phyloP scores from a whole-genome alignment of 2,329 filamentous ascomycete genomes.

The Hirsutella rhossiliensis region DNA sequence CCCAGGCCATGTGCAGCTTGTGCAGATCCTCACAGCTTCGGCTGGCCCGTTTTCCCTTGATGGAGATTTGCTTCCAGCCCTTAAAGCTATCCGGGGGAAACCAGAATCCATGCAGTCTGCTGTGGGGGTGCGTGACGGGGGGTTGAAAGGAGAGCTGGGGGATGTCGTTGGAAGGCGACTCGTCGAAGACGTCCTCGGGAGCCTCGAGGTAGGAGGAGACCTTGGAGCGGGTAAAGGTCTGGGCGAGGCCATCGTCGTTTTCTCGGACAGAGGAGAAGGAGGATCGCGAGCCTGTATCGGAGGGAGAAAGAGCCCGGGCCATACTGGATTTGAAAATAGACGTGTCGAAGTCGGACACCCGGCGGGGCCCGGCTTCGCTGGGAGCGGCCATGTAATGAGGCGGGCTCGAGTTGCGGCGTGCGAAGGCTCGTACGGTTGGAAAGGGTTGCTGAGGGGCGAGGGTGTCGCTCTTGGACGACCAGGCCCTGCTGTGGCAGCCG shows the following conservation, averaged over 20 bases:
- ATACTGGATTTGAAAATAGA: constrained; percentile 24
- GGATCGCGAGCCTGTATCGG: constrained; percentile 31
- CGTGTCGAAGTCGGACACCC: constrained; percentile 20
- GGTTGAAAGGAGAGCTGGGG: constrained; percentile 34
- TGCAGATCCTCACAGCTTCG: constrained; percentile 50
- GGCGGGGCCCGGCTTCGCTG: constrained; percentile 14
- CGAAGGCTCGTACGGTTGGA: no score
- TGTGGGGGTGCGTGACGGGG: constrained; percentile 42
- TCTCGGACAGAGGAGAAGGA: constrained; percentile 53
- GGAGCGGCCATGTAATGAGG: constrained; percentile 14
- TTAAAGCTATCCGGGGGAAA: constrained; percentile 45
- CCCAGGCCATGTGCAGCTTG: constrained; percentile 42
- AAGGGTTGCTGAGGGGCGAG: no score
- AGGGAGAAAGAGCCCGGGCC: constrained; percentile 23
- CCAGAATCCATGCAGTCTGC: constrained; percentile 45
- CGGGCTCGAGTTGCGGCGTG: not conserved
- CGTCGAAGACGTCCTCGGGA: constrained; percentile 39
- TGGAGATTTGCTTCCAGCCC: constrained; percentile 51
- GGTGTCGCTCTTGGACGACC: no score
- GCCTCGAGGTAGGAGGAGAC: constrained; percentile 43
- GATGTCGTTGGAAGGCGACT: constrained; percentile 30
- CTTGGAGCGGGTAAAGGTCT: constrained; percentile 52
- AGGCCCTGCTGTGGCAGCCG: no score
- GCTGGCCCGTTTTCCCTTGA: constrained; percentile 46
- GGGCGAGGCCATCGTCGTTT: constrained; percentile 44